phyloP scores from a whole-genome alignment of 2,329 filamentous ascomycete species.

The Apiospora phragmitis region DNA sequence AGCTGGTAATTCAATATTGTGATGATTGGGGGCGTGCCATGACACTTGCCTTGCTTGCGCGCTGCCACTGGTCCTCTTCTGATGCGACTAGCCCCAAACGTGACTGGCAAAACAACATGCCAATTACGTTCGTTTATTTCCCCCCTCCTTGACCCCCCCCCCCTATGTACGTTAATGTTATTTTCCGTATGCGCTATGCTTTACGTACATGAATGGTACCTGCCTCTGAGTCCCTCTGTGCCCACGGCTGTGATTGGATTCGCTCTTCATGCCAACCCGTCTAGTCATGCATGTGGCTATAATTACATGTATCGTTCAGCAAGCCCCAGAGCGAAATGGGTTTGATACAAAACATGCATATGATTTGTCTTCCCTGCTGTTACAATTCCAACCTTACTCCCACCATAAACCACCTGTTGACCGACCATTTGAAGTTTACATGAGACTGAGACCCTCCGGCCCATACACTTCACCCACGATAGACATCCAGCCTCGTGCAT shows the following conservation, averaged over 20 bases:
- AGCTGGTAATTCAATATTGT: not conserved
- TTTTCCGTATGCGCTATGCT: not conserved
- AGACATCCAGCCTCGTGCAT: not conserved
- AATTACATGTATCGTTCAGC: constrained; percentile 2
- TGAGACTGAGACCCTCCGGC: constrained; percentile 1
- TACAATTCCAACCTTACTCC: not conserved
- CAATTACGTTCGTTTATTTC: not conserved
- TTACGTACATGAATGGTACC: constrained; percentile 3
- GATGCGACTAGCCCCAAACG: not conserved
- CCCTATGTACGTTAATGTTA: not conserved
- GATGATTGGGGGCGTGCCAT: not conserved
- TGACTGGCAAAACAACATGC: not conserved
- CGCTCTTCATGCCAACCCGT: not conserved
- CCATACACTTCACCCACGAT: not conserved
- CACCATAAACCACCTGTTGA: not conserved
- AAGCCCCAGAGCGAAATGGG: not conserved
- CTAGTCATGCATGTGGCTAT: constrained; percentile 7
- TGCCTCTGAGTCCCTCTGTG: not conserved
- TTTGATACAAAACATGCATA: constrained; percentile 9
- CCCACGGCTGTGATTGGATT: not conserved
- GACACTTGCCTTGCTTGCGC: too few relatives aligned
- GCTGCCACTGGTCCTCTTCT: not conserved
- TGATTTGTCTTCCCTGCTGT: constrained; percentile 7
- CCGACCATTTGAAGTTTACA: not conserved
- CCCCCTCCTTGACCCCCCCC: not conserved